A percentile compares a stretch with the other conserved stretches of the same genome.
Evolutionary conservation across 2,329 filamentous ascomycete genomes (phyloP).

Genomic region (Talaromyces sp.): DNA sequence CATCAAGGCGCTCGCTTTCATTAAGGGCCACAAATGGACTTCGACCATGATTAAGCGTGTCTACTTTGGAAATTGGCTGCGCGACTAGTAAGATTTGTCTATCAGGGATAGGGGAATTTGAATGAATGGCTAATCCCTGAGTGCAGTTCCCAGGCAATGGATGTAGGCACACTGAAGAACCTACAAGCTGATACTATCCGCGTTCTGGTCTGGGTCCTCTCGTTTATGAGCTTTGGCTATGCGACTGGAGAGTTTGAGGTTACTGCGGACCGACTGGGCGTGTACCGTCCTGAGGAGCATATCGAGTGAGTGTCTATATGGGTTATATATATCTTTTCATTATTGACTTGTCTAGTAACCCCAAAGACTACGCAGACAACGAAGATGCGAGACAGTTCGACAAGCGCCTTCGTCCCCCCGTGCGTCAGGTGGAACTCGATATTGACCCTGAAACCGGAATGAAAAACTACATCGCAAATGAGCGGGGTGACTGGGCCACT

Average conservation of each 20-base stretch:
- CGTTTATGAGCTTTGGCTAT: slow-evolving; percentile 77
- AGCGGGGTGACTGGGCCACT: slow-evolving; percentile 80
- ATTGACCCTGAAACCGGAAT: slow-evolving; percentile 79
- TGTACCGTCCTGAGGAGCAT: slow-evolving; percentile 69
- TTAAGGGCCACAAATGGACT: slow-evolving; percentile 81
- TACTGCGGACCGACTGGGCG: slow-evolving; percentile 71
- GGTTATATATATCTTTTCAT: slow-evolving; percentile 32
- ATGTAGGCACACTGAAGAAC: slow-evolving; percentile 73
- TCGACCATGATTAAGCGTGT: slow-evolving; percentile 71
- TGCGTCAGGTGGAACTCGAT: slow-evolving; percentile 66
- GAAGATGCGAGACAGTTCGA: slow-evolving; percentile 75
- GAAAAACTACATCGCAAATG: slow-evolving; percentile 99
- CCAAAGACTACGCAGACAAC: slow-evolving; percentile 81
- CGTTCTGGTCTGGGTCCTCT: slow-evolving; percentile 75
- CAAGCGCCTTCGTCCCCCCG: slow-evolving; percentile 72
- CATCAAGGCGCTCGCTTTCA: slow-evolving; percentile 70
- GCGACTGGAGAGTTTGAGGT: slow-evolving; percentile 84
- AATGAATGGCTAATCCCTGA: not conserved
- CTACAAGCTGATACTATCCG: slow-evolving; percentile 75
- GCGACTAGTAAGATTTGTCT: slow-evolving; percentile 58
- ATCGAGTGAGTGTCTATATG: slow-evolving; percentile 36
- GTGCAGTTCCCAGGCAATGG: slow-evolving; percentile 66
- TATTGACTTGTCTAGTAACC: slow-evolving; percentile 49
- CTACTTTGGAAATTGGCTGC: slow-evolving; percentile 83
- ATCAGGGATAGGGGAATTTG: not conserved